Evolutionary conservation across 1,284 basidiomycete species (phyloP).

Genomic region (Xerocomus minutiporus): DNA sequence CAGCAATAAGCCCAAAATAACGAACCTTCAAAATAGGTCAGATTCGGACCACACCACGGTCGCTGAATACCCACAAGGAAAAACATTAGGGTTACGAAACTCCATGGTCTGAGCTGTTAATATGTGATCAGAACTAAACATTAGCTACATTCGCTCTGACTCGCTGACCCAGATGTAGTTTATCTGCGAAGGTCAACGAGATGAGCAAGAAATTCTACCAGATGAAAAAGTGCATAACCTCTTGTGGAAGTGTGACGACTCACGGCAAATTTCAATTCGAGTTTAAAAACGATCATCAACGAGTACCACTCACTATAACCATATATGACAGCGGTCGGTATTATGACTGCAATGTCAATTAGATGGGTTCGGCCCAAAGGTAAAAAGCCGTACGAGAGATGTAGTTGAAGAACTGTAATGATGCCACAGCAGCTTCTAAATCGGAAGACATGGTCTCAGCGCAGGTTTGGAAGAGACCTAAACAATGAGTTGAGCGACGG

Average conservation of each 20-base stretch:
- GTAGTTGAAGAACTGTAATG: constrained; percentile 13
- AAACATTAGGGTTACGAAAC: constrained; percentile 14
- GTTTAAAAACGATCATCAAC: background rate
- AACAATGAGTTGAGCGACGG: background rate
- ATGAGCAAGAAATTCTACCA: background rate
- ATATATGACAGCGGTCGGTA: constrained; percentile 11
- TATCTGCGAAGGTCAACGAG: constrained; percentile 9
- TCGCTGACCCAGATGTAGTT: constrained; percentile 18
- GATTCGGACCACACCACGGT: background rate
- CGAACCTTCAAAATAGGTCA: constrained; percentile 17
- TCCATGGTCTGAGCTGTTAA: constrained; percentile 20
- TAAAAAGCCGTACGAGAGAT: constrained; percentile 10
- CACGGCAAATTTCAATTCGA: background rate
- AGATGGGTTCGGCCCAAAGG: background rate
- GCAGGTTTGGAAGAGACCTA: background rate
- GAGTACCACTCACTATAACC: constrained; percentile 19
- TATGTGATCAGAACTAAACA: background rate
- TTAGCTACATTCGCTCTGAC: background rate
- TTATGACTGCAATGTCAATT: constrained; percentile 9
- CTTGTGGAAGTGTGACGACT: constrained; percentile 18
- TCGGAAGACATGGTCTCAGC: constrained; percentile 17
- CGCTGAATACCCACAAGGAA: constrained; percentile 14
- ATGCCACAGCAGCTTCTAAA: constrained; percentile 4
- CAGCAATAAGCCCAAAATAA: constrained; percentile 14
- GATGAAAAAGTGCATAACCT: constrained; percentile 10